Evolutionary conservation across 2,329 filamentous ascomycete species (phyloP).

Genomic region (Fusarium pseudoanthophilum): DNA sequence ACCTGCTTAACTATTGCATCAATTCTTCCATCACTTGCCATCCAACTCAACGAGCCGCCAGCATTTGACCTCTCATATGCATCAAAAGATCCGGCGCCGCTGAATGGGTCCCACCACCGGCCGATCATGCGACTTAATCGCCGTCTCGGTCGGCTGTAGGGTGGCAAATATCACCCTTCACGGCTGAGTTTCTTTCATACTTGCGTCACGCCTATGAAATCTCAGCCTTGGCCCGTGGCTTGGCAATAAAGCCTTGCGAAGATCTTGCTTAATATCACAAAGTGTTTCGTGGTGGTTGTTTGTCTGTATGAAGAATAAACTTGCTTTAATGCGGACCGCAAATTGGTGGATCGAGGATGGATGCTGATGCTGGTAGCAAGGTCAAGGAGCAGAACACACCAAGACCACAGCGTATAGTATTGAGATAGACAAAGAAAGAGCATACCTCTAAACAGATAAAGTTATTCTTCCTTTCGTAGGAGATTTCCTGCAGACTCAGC

Average conservation of each 20-base stretch:
- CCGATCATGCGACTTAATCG: constrained; percentile 37
- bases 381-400: too few relatives aligned
- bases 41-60: constrained; percentile 3
- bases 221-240: constrained; percentile 27
- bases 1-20: constrained; percentile 5
- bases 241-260: constrained; percentile 17
- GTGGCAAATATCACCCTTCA: constrained; percentile 33
- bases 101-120: constrained; percentile 25
- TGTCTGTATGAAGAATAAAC: not conserved
- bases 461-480: not conserved
- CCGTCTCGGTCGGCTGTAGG: constrained; percentile 21
- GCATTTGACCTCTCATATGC: constrained; percentile 18
- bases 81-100: constrained; percentile 4
- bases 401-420: not conserved
- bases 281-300: constrained; percentile 1
- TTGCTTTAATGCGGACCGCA: not conserved
- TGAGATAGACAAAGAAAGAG: not conserved
- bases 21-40: constrained; percentile 15
- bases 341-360: not conserved
- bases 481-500: not conserved
- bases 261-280: constrained; percentile 4
- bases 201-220: constrained; percentile 30
- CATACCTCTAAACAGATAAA: not conserved
- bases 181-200: constrained; percentile 9
- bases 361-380: not conserved